A percentile compares a stretch with the other conserved stretches of the same genome.
Conservation (phyloP, 2,329 filamentous ascomycete genomes). For the Macrophomina tecta region DNA sequence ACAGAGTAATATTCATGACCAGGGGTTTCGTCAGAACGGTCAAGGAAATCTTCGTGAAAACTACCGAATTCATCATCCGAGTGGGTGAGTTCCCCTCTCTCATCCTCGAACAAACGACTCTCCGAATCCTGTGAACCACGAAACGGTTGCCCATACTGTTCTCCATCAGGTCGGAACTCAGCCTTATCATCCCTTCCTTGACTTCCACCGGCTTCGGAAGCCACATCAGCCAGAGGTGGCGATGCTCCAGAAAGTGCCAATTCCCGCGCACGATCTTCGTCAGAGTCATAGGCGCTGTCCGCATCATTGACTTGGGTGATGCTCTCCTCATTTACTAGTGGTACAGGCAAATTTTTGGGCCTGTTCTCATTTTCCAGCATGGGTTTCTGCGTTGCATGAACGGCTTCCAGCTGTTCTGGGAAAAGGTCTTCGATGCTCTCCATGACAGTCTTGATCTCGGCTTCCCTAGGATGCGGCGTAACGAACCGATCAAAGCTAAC, state of each 20-base stretch:
- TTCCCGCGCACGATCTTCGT: slow-evolving; percentile 44
- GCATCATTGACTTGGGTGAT: slow-evolving; percentile 57
- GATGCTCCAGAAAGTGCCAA: not conserved
- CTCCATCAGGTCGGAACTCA: not conserved
- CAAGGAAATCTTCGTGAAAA: slow-evolving; percentile 25
- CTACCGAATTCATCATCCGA: slow-evolving; percentile 27
- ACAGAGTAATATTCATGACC: not conserved
- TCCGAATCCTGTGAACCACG: not conserved
- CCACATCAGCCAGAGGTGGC: not conserved
- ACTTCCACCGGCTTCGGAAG: not conserved
- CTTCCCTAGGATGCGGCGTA: slow-evolving; percentile 58
- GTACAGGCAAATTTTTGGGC: not conserved
- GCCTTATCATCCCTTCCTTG: not conserved
- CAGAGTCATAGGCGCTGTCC: slow-evolving; percentile 48
- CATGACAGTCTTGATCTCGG: slow-evolving; percentile 73
- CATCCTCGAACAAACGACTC: not conserved
- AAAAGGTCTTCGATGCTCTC: slow-evolving; percentile 90
- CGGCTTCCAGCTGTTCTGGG: slow-evolving; percentile 63
- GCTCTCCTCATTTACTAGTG: slow-evolving; percentile 70
- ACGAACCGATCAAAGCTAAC: slow-evolving; percentile 72
- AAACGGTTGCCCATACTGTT: not conserved
- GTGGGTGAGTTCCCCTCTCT: not conserved
- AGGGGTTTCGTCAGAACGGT: not conserved
- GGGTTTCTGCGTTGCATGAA: slow-evolving; percentile 27
- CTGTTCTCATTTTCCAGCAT: not conserved